These are phyloP conservation scores for Urostyla sp. DNA, from an alignment of 73 alveolate species.

Conservation along the genomic window DNA sequence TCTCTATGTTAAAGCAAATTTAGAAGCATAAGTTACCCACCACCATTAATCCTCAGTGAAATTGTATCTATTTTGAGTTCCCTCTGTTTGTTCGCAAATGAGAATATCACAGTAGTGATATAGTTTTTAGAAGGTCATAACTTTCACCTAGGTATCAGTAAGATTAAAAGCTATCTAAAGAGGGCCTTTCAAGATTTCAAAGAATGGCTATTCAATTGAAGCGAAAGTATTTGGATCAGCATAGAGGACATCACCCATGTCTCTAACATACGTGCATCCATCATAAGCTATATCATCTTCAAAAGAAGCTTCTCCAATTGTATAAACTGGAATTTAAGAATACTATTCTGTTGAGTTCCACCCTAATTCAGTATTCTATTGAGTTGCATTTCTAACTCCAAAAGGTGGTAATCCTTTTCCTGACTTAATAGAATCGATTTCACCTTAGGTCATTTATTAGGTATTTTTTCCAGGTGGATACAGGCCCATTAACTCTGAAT, in stretches of 20 bases:
- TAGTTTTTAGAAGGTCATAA: not conserved
- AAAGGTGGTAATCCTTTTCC: constrained; percentile 42
- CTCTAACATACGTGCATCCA: constrained; percentile 23
- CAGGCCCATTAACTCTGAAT: constrained; percentile 87
- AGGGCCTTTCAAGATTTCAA: not conserved
- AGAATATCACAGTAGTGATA: not conserved
- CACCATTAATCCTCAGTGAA: constrained; percentile 18
- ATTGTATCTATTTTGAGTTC: constrained; percentile 3
- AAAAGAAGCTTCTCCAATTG: not conserved
- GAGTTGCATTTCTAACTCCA: not conserved
- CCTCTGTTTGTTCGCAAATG: constrained; percentile 6
- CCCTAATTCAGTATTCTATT: not conserved
- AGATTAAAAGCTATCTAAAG: constrained; percentile 10
- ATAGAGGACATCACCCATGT: not conserved
- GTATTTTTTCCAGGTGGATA: constrained; percentile 65
- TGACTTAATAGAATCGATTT: not conserved
- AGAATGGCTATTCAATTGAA: not conserved
- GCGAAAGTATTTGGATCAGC: not conserved
- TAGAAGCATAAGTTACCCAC: not conserved
- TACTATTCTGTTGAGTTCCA: not conserved
- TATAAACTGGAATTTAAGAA: constrained; percentile 9
- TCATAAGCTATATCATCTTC: not conserved
- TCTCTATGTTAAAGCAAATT: not conserved
- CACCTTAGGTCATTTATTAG: constrained; percentile 1
- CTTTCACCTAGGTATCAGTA: not conserved